Evolutionary conservation across 2,329 filamentous ascomycete genomes (phyloP), one percentile per base, ranked within the genome.

Genomic region (Fonsecaea monophora): DNA sequence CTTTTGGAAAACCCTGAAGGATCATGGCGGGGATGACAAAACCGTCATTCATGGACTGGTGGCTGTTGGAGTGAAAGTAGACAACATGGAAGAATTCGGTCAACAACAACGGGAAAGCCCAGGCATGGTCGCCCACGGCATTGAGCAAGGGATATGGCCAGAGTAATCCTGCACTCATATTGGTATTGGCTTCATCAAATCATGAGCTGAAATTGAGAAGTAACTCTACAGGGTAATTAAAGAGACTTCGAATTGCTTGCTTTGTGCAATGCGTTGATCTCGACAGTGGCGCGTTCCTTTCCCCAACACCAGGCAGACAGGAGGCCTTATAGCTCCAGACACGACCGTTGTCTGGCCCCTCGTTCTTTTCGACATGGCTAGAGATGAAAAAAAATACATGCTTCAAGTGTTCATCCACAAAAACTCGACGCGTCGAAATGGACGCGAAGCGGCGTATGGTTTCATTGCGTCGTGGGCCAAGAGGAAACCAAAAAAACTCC

Each of bases 161-260:
- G 45, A 5, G 15, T 9, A 12, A 50, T 13, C 25, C 45, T 50
- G 15, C 18, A 13, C 10, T 13, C 15, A 8, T 25, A 50, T 50
- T 50, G 10, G 21, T 50, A 50, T 30, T 50, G 18, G 45, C 18
- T 50, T 50, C 45, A 13, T 50, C 45, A 50, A 50, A 50, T 50
- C 45, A 50, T 50, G 21, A 50, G 45, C 45, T 50, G 21, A 30
- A 25, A 21, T 50, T 25, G 45, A 50, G 8, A 50, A 50, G 21
- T 50, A 50, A 25, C n/a, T 50, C 21, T 50, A 50, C 45, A 50
- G 45, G 45, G 45, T 50, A 1, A 50, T 50, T 50, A 50, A 50
- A 50, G 18, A 50, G 45, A 13, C 45, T 50, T 50, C 21, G 10
- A 12, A 10, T 12, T 2, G 45, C 45, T 30, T 50, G 45, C 45